phyloP scores from a whole-genome alignment of 306 rosid species.

The Ammopiptanthus mongolicus region DNA sequence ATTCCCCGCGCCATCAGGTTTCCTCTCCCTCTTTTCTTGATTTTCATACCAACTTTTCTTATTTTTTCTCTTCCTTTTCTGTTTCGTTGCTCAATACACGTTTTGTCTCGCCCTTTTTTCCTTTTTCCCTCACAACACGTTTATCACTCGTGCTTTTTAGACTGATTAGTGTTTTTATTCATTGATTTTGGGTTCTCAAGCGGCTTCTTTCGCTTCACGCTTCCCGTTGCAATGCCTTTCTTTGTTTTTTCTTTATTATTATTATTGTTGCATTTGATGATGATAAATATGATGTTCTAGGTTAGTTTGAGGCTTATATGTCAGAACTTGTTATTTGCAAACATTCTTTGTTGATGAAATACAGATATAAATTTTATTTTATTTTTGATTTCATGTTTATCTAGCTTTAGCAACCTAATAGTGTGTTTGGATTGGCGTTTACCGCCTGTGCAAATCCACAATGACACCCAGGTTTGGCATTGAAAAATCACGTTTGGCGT shows the following conservation, averaged over 20 bases:
- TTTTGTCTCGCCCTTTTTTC: background rate
- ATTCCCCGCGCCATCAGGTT: slow-evolving; percentile 31
- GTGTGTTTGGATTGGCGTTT: too few relatives aligned
- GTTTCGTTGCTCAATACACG: background rate
- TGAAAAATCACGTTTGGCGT: too few relatives aligned
- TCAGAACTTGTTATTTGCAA: background rate
- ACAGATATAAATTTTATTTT: background rate
- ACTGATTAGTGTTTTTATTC: background rate
- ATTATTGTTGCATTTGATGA: background rate
- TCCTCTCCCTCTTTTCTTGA: background rate
- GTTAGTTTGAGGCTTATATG: slow-evolving; percentile 10
- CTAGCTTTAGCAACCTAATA: background rate
- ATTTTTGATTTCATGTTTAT: background rate
- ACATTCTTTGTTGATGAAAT: background rate
- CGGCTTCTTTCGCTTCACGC: background rate
- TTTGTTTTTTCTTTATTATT: background rate
- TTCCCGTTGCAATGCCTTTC: background rate
- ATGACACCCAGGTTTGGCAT: too few relatives aligned
- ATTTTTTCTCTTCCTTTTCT: background rate
- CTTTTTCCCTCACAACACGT: background rate
- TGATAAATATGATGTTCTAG: slow-evolving; percentile 6
- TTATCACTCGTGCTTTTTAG: background rate
- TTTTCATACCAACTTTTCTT: background rate
- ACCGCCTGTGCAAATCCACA: too few relatives aligned
- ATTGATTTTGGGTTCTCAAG: background rate